A percentile compares a stretch with the other conserved stretches of the same genome.
Conservation (phyloP, 202 grass and related monocot species). For the Zizania palustris region DNA sequence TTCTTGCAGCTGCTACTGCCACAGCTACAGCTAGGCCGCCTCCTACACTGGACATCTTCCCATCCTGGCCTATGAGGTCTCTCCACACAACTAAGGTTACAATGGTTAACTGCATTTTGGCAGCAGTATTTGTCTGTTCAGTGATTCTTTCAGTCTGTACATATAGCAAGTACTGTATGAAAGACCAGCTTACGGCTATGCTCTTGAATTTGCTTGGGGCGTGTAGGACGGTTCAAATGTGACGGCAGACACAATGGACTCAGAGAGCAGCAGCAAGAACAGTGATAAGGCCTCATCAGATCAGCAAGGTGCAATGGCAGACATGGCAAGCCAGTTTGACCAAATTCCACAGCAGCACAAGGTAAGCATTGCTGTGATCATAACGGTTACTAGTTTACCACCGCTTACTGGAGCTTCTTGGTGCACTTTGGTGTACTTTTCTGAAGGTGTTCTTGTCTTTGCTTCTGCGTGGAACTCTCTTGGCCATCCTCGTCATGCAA, state of each 20-base stretch:
- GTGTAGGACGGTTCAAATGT: slow-evolving; percentile 51
- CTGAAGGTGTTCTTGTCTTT: slow-evolving; percentile 10
- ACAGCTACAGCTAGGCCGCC: slow-evolving; percentile 48
- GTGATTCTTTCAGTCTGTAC: too few relatives aligned
- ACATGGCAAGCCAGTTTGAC: slow-evolving; percentile 46
- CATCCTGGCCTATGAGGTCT: slow-evolving; percentile 73
- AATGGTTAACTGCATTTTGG: neutral
- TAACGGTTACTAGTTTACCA: neutral
- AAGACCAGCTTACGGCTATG: neutral
- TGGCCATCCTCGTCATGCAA: slow-evolving; percentile 23
- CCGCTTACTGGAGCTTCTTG: neutral
- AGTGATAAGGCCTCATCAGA: slow-evolving; percentile 44
- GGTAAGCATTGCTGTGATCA: slow-evolving; percentile 27
- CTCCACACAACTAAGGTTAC: slow-evolving; percentile 74
- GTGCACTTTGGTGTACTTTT: neutral
- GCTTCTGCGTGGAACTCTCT: slow-evolving; percentile 12
- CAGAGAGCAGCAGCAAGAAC: slow-evolving; percentile 66
- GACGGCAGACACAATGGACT: slow-evolving; percentile 69
- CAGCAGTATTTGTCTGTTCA: too few relatives aligned
- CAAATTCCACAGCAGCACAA: slow-evolving; percentile 38
- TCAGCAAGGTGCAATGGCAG: slow-evolving; percentile 29
- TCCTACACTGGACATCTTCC: slow-evolving; percentile 92
- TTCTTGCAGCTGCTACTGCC: slow-evolving; percentile 68
- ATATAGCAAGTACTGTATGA: neutral
- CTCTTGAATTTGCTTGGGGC: neutral